Percentiles rank a stretch among this genome's conserved stretches.
Conservation (phyloP, 2,329 filamentous ascomycete genomes). For the Nigrospora oryzae region DNA sequence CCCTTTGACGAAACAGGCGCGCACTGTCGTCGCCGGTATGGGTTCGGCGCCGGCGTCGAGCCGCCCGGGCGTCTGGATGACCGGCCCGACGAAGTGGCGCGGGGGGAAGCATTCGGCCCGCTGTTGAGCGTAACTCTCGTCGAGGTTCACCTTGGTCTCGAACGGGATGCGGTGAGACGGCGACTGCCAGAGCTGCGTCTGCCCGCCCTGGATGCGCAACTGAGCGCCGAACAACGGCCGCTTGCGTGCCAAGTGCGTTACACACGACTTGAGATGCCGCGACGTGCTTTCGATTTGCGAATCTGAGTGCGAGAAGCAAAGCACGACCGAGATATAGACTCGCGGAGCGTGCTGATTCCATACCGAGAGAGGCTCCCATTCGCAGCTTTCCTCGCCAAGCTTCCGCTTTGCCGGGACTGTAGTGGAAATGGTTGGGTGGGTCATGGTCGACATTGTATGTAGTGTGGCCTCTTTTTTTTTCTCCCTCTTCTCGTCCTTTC, state of each 20-base stretch:
- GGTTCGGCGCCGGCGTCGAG: conserved; percentile 9
- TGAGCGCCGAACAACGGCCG: conserved; percentile 20
- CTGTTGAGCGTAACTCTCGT: conserved; percentile 13
- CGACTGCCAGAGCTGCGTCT: conserved; percentile 12
- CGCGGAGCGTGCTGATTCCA: conserved; percentile 24
- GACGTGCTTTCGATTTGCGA: conserved; percentile 10
- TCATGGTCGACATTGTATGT: background rate
- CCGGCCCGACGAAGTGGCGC: conserved; percentile 13
- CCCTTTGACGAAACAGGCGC: conserved; percentile 27
- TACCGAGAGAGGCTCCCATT: conserved; percentile 18
- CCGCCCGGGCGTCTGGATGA: conserved; percentile 13
- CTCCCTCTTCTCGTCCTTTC: too few relatives aligned
- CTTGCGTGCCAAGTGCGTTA: conserved; percentile 17
- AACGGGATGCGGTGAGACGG: conserved; percentile 18
- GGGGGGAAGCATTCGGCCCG: conserved; percentile 18
- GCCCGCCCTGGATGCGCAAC: conserved; percentile 13
- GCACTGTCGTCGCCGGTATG: conserved; percentile 28
- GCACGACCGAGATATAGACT: conserved; percentile 22
- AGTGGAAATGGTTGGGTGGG: background rate
- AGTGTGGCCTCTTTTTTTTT: too few relatives aligned
- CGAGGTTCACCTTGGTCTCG: conserved; percentile 8
- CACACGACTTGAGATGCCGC: conserved; percentile 15
- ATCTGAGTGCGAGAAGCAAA: conserved; percentile 20
- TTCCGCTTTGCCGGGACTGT: background rate
- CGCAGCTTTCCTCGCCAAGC: conserved; percentile 4